Evolutionary conservation across 2,329 filamentous ascomycete species (phyloP).

Genomic region (Alternaria gansuensis): DNA sequence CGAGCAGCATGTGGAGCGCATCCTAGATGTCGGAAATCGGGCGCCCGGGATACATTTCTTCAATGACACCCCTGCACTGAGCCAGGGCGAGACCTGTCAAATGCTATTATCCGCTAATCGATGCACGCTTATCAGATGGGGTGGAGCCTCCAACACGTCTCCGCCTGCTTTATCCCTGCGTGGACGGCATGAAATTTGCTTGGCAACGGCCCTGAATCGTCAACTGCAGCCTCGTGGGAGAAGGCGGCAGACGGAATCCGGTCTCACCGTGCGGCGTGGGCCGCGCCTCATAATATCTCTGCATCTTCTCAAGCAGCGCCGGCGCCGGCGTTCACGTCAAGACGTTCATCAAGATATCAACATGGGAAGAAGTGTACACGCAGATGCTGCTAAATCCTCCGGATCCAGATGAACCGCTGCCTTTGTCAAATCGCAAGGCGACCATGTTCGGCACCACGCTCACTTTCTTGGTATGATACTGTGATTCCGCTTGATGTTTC

Average conservation of each 20-base stretch:
- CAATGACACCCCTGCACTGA: slow-evolving; percentile 1
- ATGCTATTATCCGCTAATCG: slow-evolving; percentile 15
- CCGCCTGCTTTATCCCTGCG: slow-evolving; percentile 14
- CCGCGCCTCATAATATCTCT: slow-evolving; percentile 9
- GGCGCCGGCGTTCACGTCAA: slow-evolving; percentile 12
- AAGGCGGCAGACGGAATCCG: slow-evolving; percentile 6
- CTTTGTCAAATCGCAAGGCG: slow-evolving; percentile 37
- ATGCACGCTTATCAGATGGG: slow-evolving; percentile 11
- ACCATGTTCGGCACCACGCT: slow-evolving; percentile 41
- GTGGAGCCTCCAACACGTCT: slow-evolving; percentile 6
- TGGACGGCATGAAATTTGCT: slow-evolving; percentile 12
- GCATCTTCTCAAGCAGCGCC: slow-evolving; percentile 11
- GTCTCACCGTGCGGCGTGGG: slow-evolving; percentile 6
- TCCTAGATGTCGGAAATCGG: slow-evolving; percentile 4
- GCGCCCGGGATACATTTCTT: neutral
- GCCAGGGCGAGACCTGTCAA: slow-evolving; percentile 18
- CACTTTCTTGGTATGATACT: slow-evolving; percentile 38
- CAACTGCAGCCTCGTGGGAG: slow-evolving; percentile 7
- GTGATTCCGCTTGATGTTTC: neutral
- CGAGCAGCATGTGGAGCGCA: slow-evolving; percentile 6
- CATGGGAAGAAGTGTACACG: slow-evolving; percentile 30
- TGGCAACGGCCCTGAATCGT: slow-evolving; percentile 19
- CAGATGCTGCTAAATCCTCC: slow-evolving; percentile 37
- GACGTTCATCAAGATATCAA: slow-evolving; percentile 23
- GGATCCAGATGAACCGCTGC: slow-evolving; percentile 39